Conservation (phyloP, 108 stramenopile species). For the Epipyxis sp. region DNA sequence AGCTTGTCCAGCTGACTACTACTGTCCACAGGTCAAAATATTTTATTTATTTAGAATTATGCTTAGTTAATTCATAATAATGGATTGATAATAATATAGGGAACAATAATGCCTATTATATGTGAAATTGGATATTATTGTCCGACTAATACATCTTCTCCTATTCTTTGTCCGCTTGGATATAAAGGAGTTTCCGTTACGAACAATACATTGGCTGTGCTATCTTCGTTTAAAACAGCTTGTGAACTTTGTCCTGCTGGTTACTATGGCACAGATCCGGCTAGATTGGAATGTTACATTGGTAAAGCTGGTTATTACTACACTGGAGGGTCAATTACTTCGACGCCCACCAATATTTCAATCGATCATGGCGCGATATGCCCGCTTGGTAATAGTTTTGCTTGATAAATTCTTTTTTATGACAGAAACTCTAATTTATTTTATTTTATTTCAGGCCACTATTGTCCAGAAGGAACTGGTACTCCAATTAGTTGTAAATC, state of each 20-base stretch:
- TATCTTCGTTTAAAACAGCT: conserved; percentile 5
- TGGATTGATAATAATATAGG: no score
- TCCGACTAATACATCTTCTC: conserved; percentile 40
- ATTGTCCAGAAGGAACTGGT: conserved; percentile 48
- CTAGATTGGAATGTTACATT: conserved; percentile 4
- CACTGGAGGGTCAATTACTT: background rate
- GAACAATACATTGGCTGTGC: conserved; percentile 18
- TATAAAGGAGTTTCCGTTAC: conserved; percentile 2
- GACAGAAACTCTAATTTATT: no score
- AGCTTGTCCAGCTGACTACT: conserved; percentile 15
- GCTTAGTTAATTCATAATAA: no score
- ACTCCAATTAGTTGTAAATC: conserved; percentile 33
- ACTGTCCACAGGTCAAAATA: conserved; percentile 23
- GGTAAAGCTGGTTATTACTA: conserved; percentile 18
- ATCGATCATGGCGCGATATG: conserved; percentile 12
- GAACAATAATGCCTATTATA: background rate
- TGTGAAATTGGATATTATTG: conserved; percentile 41
- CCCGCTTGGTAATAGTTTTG: no score
- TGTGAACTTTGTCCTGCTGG: conserved; percentile 50
- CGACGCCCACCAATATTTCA: conserved; percentile 18
- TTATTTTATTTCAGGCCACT: no score
- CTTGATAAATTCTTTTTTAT: no score
- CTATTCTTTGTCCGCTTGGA: conserved; percentile 45
- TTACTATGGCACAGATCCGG: conserved; percentile 35
- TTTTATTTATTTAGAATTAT: no score